These are phyloP conservation scores for Cytospora mali DNA, from an alignment of 2,329 filamentous ascomycete genomes.

Conservation along the genomic window DNA sequence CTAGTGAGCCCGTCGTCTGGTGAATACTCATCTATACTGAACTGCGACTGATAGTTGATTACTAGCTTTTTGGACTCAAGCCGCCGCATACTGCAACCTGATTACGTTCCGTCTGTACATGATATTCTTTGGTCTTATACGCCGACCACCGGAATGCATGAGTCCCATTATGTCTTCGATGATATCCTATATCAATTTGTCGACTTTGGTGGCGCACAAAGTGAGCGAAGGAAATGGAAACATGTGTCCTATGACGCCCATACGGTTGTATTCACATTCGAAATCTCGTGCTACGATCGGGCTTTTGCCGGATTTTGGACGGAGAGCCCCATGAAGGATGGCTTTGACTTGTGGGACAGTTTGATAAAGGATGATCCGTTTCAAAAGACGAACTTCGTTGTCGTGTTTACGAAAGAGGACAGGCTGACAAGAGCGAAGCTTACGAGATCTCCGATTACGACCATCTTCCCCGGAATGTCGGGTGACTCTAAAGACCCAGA, in stretches of 20 bases:
- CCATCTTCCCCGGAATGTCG: background rate
- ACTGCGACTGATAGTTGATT: background rate
- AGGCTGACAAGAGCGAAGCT: slow-evolving; percentile 1
- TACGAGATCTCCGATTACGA: background rate
- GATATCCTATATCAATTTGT: background rate
- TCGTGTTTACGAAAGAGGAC: slow-evolving; percentile 4
- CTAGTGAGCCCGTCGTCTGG: background rate
- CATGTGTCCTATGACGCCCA: background rate
- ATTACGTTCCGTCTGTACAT: background rate
- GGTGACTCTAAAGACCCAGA: background rate
- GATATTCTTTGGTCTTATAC: background rate
- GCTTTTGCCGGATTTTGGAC: background rate
- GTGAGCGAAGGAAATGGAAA: background rate
- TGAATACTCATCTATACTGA: background rate
- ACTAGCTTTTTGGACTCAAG: background rate
- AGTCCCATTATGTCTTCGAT: background rate
- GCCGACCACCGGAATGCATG: background rate
- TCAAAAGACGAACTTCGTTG: background rate
- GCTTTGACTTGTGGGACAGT: background rate
- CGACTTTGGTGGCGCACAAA: background rate
- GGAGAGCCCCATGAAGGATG: background rate
- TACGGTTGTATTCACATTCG: slow-evolving; percentile 1
- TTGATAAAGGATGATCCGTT: background rate
- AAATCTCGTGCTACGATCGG: slow-evolving; percentile 9
- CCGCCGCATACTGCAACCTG: background rate